Evolutionary conservation across 208 protist species (phyloP), one percentile per base, ranked within the genome.

Genomic region (Ichthyophonus hoferi): DNA sequence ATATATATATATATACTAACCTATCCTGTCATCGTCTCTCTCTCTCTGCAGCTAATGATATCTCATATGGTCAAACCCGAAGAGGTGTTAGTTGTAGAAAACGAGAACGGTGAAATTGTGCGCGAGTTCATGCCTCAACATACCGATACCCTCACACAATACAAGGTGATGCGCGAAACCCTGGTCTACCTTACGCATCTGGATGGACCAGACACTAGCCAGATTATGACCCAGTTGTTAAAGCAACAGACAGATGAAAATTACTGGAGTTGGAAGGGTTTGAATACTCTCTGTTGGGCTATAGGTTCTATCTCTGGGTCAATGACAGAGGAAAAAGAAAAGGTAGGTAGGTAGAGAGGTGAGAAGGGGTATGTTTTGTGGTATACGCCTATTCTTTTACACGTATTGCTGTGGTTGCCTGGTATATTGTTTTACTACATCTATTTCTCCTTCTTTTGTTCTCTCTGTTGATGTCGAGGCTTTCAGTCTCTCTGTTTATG

Each of bases 251-350:
- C 95, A 0, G 95, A 98, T 91, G 94, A 93, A 78, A 94, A 92
- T 58, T 96, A 99, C 87, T 99, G 96, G 95, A 96, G 92, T 38
- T 98, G 96, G 94, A 93, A 97, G 42, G 97, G 97, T 88, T 96
- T 99, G 89, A 99, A 98, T 92, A 99, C 96, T 0, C 94, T 99
- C 0, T 99, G 97, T 86, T 99, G 98, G 98, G 98, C 98, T 0
- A 99, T 99, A 34, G 98, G 98, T 40, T 96, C 97, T 3, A 99
- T 99, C 58, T 95, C 93, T 50, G 97, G 98, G 82, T 95, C 98
- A 0, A 96, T 99, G 93, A 83, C 38, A 3, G 97, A 97, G 92
- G 96, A 98, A n/a, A 94, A 98, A 41, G 98, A 99, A 24, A 67
- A 67, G 50, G 50, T 67, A 24, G 50, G 50, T 67, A 24, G 14